phyloP scores from a whole-genome alignment of 2,329 filamentous ascomycete genomes.

The Colletotrichum echinochloae region DNA sequence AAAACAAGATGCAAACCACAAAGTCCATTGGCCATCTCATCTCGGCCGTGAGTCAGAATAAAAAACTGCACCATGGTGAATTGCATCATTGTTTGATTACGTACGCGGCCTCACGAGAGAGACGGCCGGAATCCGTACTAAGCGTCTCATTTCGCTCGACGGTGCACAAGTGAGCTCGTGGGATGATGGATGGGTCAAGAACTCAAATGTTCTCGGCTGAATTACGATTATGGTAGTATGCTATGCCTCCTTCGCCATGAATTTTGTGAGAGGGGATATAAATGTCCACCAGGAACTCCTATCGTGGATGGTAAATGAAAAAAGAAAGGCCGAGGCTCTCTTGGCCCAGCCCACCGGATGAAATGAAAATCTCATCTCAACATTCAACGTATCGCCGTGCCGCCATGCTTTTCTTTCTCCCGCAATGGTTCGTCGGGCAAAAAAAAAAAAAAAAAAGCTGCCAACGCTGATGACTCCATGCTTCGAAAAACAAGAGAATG shows the following conservation, averaged over 20 bases:
- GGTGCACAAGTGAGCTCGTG: neutral
- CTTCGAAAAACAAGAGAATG: neutral
- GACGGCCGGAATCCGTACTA: neutral
- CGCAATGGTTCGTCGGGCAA: neutral
- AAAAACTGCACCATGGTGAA: no score
- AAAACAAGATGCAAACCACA: neutral
- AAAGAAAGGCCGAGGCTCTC: neutral
- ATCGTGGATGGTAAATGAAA: neutral
- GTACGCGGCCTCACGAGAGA: neutral
- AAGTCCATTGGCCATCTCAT: neutral
- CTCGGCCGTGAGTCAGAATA: neutral
- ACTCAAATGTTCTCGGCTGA: neutral
- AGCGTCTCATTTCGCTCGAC: neutral
- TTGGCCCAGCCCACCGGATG: neutral
- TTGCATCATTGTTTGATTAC: neutral
- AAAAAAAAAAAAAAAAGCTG: no score
- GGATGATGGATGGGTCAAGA: neutral
- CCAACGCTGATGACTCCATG: neutral
- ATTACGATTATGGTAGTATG: slow-evolving; percentile 17
- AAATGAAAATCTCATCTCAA: slow-evolving; percentile 14
- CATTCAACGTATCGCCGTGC: slow-evolving; percentile 13
- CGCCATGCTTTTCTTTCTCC: slow-evolving; percentile 9
- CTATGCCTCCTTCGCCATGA: slow-evolving; percentile 13
- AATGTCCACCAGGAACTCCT: slow-evolving; percentile 10
- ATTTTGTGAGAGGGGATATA: neutral